Base-by-base conservation (phyloP, 805 yeast species). In the Metschnikowia koreensis region DNA sequence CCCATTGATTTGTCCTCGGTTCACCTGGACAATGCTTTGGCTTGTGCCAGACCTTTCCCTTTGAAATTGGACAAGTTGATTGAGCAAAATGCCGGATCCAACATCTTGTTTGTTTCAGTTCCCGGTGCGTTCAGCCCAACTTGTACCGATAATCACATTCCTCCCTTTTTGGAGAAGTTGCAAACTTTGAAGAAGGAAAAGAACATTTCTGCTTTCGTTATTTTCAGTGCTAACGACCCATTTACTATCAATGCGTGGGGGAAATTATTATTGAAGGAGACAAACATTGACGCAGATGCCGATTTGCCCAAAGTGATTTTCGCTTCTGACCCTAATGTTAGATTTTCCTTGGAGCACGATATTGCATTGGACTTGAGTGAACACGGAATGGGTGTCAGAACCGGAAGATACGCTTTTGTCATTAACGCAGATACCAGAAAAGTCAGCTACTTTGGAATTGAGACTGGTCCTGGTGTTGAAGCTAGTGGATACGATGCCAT, bases 91-190 rank as follows among this genome's bases (percentile, higher is more conserved):
- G 55, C 53, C 1, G 59, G 61, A 31, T 61, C 65, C 26, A 66
- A 64, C 41, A 60, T 70, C 6, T 59, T 72, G 44, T 57, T 73
- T 44, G 74, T 74, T 15, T 60, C 76, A 9, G 76, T 73, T 29
- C 79, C 79, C 7, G 77, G 75, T 28, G 75, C 76, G 1, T 73
- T 73, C 61, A 71, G 77, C 7, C 77, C 78, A n/a, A 65, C 74
- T 2, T 74, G 79, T 53, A 73, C 77, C 17, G 78, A 71, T 55
- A 65, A 68, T 56, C 79, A 74, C 61, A 65, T 74, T 44, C 79
- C 79, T 6, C 73, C 70, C 15, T 66, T 60, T 56, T 64, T 74
- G 55, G 51, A 52, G 44, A 59, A 71, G 53, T 62, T 71, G 59
- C 58, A 55, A n/a, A 48, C 62, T 29, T 64, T 74, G 57, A 61